Evolutionary conservation across 1,284 basidiomycete species (phyloP), one percentile per base, ranked within the genome.

Genomic region (Termitomyces sp.): DNA sequence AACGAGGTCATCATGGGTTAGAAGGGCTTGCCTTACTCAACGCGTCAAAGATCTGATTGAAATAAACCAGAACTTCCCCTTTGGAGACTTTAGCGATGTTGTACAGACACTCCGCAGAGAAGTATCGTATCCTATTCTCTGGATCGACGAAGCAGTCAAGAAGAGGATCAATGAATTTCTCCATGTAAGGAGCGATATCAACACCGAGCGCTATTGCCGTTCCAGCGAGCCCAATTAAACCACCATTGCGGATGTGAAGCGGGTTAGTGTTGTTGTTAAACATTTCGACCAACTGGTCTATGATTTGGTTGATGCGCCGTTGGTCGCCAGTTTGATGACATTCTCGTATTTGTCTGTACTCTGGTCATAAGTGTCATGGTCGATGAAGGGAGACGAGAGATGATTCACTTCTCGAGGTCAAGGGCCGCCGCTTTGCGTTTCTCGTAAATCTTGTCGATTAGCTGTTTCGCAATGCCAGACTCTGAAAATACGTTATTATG

Each of bases 51-150:
- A 97, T 93, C 55, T 96, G 92, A 66, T 99, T 99, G 73, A 99
- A 99, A 69, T 96, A 97, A 18, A 97, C 86, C 56, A 99, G 74
- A 38, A 98, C 89, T 71, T 98, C 96, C 34, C 96, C 96, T 67
- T 97, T 97, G 52, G 94, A 97, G 6, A 98, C 95, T 72, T 99
- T 97, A 33, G 91, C 89, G 53, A 99, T 97, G 72, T 99, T 99
- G 76, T 99, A 99, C 64, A 99, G 77, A 66, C 93, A 95, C 68
- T 99, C 96, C 55, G 94, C 96, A 5, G 96, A 96, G 75, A 95
- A 97, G 71, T 97, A 97, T 45, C 96, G 83, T 58, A 99, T 93
- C 66, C 94, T 84, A 70, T 92, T 93, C 75, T 99, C 97, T 3
- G 89, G 81, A 69, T 99, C 97, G 57, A 86, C 83, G 69, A 99